These are phyloP conservation scores for Tolypocladium nubicola DNA, from an alignment of 2,329 filamentous ascomycete genomes.

Conservation along the genomic window DNA sequence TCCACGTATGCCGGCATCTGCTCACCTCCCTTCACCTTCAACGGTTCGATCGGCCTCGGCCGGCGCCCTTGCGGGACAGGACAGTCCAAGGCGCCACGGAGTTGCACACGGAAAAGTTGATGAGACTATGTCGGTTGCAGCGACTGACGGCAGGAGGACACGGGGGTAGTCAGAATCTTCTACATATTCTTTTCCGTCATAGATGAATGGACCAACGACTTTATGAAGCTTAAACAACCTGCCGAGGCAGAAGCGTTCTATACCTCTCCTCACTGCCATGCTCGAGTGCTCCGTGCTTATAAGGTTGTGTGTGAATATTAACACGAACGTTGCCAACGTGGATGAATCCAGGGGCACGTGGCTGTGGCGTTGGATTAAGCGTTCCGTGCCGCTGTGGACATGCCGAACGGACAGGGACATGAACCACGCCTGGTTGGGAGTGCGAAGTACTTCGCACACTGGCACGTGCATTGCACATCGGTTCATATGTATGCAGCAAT, in stretches of 20 bases:
- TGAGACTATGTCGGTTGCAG: not conserved
- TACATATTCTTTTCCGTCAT: conserved; percentile 23
- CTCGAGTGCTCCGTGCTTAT: not conserved
- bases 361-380: not conserved
- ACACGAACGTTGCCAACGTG: not conserved
- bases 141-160: conserved; percentile 1
- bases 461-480: not conserved
- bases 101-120: not conserved
- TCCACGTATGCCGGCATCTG: not conserved
- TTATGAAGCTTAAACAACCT: conserved; percentile 3
- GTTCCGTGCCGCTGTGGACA: not conserved
- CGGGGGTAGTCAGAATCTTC: conserved; percentile 18
- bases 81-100: not conserved
- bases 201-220: conserved; percentile 23
- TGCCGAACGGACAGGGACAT: not conserved
- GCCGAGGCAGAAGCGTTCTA: not conserved
- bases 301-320: not conserved
- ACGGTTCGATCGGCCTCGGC: not conserved
- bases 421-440: not conserved
- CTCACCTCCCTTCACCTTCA: not conserved
- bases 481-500: not conserved
- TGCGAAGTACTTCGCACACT: too few species aligned
- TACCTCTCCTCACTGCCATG: not conserved
- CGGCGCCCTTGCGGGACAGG: not conserved
- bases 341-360: not conserved